phyloP scores from a whole-genome alignment of 176 grass and related monocot species.

The Oryza nivara region DNA sequence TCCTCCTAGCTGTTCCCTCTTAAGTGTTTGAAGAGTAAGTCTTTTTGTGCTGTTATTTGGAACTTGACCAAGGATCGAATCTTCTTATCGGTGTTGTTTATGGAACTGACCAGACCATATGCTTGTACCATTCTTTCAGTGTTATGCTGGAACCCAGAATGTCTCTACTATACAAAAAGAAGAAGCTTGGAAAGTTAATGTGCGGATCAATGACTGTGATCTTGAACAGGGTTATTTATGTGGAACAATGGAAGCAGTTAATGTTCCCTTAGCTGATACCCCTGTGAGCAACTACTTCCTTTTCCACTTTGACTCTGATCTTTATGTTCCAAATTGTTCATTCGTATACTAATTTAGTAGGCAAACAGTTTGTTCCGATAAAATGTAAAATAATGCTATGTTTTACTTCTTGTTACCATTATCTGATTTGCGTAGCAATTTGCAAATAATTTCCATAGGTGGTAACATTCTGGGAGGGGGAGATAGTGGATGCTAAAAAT shows the following conservation, averaged over 20 bases:
- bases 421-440: not conserved
- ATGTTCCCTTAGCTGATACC: conserved; percentile 97
- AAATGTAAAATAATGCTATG: not conserved
- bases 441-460: conserved; percentile 58
- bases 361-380: not conserved
- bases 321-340: not conserved
- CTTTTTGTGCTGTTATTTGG: not conserved
- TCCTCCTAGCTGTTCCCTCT: conserved; percentile 78
- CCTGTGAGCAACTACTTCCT: conserved; percentile 64
- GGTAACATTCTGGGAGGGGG: conserved; percentile 99
- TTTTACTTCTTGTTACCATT: not conserved
- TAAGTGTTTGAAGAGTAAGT: conserved; percentile 79
- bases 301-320: conserved; percentile 25
- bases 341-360: not conserved
- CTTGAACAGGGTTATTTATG: conserved; percentile 89
- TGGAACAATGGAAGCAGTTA: conserved; percentile 95
- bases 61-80: not conserved
- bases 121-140: conserved; percentile 52
- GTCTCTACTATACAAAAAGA: conserved; percentile 91
- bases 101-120: not conserved
- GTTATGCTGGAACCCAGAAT: conserved; percentile 91
- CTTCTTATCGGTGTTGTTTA: not conserved
- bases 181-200: conserved; percentile 99
- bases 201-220: conserved; percentile 84
- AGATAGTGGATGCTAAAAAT: conserved; percentile 93